Evolutionary conservation across 495 filamentous ascomycete species (phyloP).

Genomic region (Penicillium samsonianum): DNA sequence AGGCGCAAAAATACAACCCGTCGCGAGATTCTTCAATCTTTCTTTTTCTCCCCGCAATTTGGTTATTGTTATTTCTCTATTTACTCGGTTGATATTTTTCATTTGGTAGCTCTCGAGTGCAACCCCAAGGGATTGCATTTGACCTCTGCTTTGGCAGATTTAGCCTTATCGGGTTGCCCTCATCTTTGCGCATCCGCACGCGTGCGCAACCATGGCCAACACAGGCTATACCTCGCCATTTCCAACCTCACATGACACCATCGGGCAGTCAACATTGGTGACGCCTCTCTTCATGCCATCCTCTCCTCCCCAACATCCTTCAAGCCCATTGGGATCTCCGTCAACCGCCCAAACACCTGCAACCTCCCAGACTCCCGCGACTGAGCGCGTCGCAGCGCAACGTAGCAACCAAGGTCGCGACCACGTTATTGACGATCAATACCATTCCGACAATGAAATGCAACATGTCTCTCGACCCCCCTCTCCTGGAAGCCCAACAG

Average conservation of each 20-base stretch:
- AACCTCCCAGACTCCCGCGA: conserved; percentile 30
- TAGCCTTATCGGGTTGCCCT: conserved; percentile 1
- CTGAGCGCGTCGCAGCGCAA: conserved; percentile 21
- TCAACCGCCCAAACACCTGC: conserved; percentile 29
- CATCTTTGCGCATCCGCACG: conserved; percentile 19
- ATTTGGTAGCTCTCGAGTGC: background rate
- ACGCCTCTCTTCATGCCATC: conserved; percentile 45
- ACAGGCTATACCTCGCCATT: conserved; percentile 41
- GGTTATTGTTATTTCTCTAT: conserved; percentile 25
- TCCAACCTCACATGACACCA: conserved; percentile 48
- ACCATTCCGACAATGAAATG: conserved; percentile 23
- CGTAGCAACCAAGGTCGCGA: conserved; percentile 13
- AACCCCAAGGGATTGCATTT: background rate
- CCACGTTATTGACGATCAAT: conserved; percentile 5
- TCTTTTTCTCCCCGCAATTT: conserved; percentile 7
- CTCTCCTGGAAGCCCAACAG: conserved; percentile 30
- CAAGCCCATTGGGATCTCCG: conserved; percentile 29
- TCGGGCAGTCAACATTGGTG: conserved; percentile 46
- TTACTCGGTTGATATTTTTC: background rate
- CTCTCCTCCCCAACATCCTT: conserved; percentile 31
- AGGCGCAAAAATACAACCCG: conserved; percentile 15
- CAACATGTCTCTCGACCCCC: conserved; percentile 24
- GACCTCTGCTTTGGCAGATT: background rate
- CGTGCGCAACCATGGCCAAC: conserved; percentile 38
- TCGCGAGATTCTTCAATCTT: conserved; percentile 16